Conservation (phyloP, 106 monocot species). For the Dioscorea alata region DNA sequence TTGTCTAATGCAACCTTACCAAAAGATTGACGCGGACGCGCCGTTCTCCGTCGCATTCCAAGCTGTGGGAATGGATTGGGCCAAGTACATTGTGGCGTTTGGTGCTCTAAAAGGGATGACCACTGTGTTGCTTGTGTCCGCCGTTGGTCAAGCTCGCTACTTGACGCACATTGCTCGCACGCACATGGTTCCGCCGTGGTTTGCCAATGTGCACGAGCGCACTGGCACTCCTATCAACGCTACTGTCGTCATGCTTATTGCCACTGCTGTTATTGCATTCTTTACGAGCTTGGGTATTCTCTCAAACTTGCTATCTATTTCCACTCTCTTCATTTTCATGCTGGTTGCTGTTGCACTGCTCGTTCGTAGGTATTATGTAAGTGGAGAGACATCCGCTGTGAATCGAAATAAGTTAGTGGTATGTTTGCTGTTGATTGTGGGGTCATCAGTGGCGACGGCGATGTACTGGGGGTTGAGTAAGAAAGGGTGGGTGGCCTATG, state of each 20-base stretch:
- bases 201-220: conserved; percentile 44
- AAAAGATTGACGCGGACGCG: conserved; percentile 41
- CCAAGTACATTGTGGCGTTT: conserved; percentile 78
- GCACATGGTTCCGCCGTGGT: conserved; percentile 72
- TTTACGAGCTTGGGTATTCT: conserved; percentile 64
- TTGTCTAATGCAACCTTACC: conserved; percentile 68
- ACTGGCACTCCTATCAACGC: conserved; percentile 80
- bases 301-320: conserved; percentile 67
- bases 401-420: conserved; percentile 34
- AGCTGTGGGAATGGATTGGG: conserved; percentile 63
- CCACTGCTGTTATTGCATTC: conserved; percentile 66
- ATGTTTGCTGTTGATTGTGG: conserved; percentile 35
- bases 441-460: conserved; percentile 42
- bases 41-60: conserved; percentile 70
- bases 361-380: conserved; percentile 63
- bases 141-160: conserved; percentile 79
- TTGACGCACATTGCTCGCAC: conserved; percentile 77
- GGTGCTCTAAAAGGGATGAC: conserved; percentile 90
- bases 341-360: conserved; percentile 70
- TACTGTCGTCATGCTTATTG: conserved; percentile 53
- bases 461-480: conserved; percentile 26
- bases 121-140: conserved; percentile 64
- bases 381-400: conserved; percentile 34
- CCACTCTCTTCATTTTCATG: conserved; percentile 92
- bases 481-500: conserved; percentile 39